A percentile compares a stretch with the other conserved stretches of the same genome.
These are phyloP conservation scores for Trametes cubensis DNA, from an alignment of 768 basidiomycete species.

Conservation along the genomic window DNA sequence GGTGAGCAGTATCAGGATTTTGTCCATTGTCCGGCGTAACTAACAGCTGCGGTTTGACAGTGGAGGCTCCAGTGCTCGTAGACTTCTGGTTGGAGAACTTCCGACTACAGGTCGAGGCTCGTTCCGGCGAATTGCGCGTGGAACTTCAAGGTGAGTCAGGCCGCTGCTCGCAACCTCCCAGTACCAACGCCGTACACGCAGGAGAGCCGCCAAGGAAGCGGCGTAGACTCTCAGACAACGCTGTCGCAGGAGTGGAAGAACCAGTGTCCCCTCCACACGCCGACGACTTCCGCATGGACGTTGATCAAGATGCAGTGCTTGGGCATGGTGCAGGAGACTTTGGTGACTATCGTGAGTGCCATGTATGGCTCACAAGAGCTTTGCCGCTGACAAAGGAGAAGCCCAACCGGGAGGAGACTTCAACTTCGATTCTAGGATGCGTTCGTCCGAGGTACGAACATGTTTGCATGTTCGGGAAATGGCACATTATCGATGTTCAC, in stretches of 20 bases:
- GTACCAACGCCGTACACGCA: constrained; percentile 16
- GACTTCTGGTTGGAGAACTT: constrained; percentile 78
- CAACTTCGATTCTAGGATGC: constrained; percentile 35
- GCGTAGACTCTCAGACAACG: constrained; percentile 40
- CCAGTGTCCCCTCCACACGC: neutral
- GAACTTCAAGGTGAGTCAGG: constrained; percentile 39
- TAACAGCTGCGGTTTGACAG: constrained; percentile 38
- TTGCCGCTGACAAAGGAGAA: neutral
- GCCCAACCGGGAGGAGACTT: constrained; percentile 12
- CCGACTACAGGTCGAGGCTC: constrained; percentile 69
- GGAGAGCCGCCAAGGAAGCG: constrained; percentile 53
- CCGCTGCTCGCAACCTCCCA: no score
- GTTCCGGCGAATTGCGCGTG: constrained; percentile 47
- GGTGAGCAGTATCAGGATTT: constrained; percentile 58
- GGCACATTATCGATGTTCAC: neutral
- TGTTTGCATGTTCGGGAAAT: neutral
- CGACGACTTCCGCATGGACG: constrained; percentile 14
- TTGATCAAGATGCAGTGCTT: constrained; percentile 33
- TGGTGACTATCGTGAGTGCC: constrained; percentile 21
- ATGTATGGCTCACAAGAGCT: neutral
- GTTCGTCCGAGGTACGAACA: constrained; percentile 61
- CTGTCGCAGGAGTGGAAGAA: constrained; percentile 4
- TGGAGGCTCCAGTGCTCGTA: constrained; percentile 64
- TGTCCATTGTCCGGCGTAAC: neutral
- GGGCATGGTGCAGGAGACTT: constrained; percentile 19